Conservation (phyloP, 1,284 basidiomycete genomes). For the Prillingera fragicola region DNA sequence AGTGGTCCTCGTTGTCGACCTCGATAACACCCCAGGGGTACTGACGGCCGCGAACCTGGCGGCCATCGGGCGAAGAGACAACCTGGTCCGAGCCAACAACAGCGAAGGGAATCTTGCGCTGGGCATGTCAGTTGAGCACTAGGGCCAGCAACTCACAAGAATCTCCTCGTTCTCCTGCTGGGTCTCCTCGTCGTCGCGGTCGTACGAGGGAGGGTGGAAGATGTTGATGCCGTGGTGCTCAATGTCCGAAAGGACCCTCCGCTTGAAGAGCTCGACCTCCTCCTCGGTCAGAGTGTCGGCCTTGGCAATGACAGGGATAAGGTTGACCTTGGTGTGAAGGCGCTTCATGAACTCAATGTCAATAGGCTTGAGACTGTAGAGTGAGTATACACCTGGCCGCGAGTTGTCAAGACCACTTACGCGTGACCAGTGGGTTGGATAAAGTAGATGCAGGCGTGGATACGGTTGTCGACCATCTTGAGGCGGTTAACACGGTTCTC, state of each 20-base stretch:
- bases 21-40: slow-evolving; percentile 98
- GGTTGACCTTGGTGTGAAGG: slow-evolving; percentile 91
- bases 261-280: slow-evolving; percentile 85
- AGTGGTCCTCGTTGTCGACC: slow-evolving; percentile 96
- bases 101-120: slow-evolving; percentile 93
- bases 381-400: background rate
- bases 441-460: slow-evolving; percentile 80
- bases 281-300: slow-evolving; percentile 94
- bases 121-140: slow-evolving; percentile 4
- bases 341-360: slow-evolving; percentile 97
- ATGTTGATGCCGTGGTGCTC: slow-evolving; percentile 89
- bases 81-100: slow-evolving; percentile 85
- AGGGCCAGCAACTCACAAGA: slow-evolving; percentile 51
- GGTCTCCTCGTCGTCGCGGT: slow-evolving; percentile 95
- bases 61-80: slow-evolving; percentile 75
- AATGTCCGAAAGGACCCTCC: slow-evolving; percentile 83
- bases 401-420: slow-evolving; percentile 59
- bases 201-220: slow-evolving; percentile 91
- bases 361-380: slow-evolving; percentile 77
- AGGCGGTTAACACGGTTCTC: slow-evolving; percentile 87
- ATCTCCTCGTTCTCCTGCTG: slow-evolving; percentile 93
- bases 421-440: slow-evolving; percentile 96
- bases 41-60: slow-evolving; percentile 79
- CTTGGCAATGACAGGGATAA: slow-evolving; percentile 95
- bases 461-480: slow-evolving; percentile 50